Conservation (phyloP, 1,284 basidiomycete genomes). For the Tylopilus sp. region DNA sequence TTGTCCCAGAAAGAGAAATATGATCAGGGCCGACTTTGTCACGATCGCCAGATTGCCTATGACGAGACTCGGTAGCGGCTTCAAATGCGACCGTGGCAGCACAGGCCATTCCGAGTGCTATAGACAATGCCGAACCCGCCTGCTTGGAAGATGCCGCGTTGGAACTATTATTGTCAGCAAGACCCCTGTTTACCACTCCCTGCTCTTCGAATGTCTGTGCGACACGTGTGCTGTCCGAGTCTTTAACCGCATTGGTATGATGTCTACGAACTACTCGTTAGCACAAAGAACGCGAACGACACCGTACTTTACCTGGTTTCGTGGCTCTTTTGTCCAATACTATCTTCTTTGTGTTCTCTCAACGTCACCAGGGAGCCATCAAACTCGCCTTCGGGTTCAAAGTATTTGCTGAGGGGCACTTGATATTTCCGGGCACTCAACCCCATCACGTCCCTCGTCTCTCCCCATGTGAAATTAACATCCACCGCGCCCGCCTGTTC, state of each 20-base stretch:
- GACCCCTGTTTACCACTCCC: neutral
- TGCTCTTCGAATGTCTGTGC: neutral
- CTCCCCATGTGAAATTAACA: constrained; percentile 9
- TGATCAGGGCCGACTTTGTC: neutral
- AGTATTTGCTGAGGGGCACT: constrained; percentile 19
- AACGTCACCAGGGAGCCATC: neutral
- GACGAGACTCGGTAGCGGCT: constrained; percentile 3
- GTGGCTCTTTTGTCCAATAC: neutral
- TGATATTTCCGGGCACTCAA: constrained; percentile 9
- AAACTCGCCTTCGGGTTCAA: neutral
- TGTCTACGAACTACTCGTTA: constrained; percentile 9
- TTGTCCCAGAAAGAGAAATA: neutral
- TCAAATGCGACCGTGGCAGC: constrained; percentile 15
- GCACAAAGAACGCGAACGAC: neutral
- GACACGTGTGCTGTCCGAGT: neutral
- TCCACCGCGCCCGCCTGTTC: neutral
- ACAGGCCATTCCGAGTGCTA: constrained; percentile 10
- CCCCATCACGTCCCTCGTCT: neutral
- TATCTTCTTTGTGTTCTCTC: neutral
- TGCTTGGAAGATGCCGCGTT: constrained; percentile 3
- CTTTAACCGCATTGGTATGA: neutral
- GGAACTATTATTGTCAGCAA: neutral
- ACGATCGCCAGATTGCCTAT: constrained; percentile 6
- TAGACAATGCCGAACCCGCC: constrained; percentile 9
- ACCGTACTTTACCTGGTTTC: constrained; percentile 6